These are phyloP conservation scores for Simplicillium sp. DNA, from an alignment of 2,329 filamentous ascomycete genomes.

Conservation along the genomic window DNA sequence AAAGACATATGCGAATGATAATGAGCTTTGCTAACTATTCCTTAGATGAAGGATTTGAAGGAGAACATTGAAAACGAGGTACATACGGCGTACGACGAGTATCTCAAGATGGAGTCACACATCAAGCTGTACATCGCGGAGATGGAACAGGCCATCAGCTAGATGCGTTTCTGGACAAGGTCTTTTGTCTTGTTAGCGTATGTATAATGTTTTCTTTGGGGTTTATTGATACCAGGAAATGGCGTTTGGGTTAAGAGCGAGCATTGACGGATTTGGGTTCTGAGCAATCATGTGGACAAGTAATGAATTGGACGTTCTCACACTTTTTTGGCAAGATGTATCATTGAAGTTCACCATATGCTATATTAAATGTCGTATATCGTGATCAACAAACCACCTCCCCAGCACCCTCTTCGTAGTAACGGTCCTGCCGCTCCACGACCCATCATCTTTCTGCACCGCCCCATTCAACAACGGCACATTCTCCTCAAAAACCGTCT, in stretches of 20 bases:
- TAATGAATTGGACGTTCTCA: background rate
- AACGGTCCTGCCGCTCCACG: constrained; percentile 50
- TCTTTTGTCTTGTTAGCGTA: background rate
- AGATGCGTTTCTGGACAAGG: constrained; percentile 2
- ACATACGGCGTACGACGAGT: constrained; percentile 83
- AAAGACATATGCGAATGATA: background rate
- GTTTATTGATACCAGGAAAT: background rate
- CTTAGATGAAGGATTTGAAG: constrained; percentile 90
- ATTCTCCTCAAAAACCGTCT: constrained; percentile 35
- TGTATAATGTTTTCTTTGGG: background rate
- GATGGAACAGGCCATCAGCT: constrained; percentile 80
- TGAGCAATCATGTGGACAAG: background rate
- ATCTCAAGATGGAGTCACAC: constrained; percentile 94
- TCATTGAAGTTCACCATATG: background rate
- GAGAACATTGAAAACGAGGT: constrained; percentile 96
- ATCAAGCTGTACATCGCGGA: constrained; percentile 97
- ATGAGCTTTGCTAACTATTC: constrained; percentile 11
- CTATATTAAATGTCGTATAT: background rate
- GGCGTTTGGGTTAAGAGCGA: background rate
- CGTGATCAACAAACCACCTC: constrained; percentile 49
- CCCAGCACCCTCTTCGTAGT: constrained; percentile 46
- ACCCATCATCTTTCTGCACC: constrained; percentile 37
- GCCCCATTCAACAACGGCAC: constrained; percentile 55
- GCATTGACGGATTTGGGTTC: constrained; percentile 2
- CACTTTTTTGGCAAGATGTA: background rate